phyloP scores from a whole-genome alignment of 441 rosid genomes.

The Bocquillonia castaneifolia region DNA sequence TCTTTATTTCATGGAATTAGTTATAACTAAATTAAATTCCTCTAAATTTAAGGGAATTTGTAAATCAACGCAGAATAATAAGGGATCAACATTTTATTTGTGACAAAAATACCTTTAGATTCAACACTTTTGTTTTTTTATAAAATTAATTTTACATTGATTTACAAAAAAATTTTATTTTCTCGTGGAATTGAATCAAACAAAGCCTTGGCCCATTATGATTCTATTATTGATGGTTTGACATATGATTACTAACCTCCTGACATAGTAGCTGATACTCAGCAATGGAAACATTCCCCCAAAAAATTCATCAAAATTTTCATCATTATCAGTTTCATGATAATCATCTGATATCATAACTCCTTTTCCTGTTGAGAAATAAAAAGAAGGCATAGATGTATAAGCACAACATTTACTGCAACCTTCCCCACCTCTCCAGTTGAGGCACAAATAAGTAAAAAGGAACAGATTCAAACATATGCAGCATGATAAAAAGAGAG shows the following conservation, averaged over 20 bases:
- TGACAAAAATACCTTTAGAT: no score
- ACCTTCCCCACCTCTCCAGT: background rate
- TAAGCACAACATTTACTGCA: background rate
- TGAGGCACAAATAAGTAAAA: background rate
- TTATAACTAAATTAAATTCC: no score
- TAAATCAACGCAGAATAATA: no score
- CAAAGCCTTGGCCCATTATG: background rate
- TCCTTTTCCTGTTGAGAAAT: conserved; percentile 39
- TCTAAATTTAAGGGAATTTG: no score
- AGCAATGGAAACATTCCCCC: conserved; percentile 70
- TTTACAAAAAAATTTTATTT: no score
- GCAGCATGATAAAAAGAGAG: background rate
- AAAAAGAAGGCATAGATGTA: background rate
- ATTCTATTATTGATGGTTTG: background rate
- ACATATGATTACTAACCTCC: background rate
- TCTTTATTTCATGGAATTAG: no score
- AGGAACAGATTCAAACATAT: background rate
- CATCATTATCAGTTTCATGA: conserved; percentile 33
- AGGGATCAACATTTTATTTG: no score
- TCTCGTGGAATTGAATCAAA: no score
- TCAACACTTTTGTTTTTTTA: no score
- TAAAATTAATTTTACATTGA: no score
- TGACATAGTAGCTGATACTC: conserved; percentile 7
- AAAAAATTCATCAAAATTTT: conserved; percentile 66
- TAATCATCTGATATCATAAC: conserved; percentile 28